Evolutionary conservation across 2,329 filamentous ascomycete genomes (phyloP).

Genomic region (Trichoderma atrobrunneum): DNA sequence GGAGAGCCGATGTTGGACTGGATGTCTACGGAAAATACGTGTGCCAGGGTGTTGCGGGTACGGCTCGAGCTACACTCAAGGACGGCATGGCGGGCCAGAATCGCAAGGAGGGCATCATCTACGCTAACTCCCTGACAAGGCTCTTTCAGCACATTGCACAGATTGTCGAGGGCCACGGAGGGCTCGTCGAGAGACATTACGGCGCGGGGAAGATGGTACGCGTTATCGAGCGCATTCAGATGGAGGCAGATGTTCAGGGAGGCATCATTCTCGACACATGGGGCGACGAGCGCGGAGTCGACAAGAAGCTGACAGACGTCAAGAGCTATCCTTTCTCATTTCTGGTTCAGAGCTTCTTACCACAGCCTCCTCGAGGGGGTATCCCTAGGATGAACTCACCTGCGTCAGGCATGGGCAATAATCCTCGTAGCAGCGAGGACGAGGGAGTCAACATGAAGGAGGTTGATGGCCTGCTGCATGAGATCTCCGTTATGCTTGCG

Average conservation of each 20-base stretch:
- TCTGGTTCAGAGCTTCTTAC: conserved; percentile 87
- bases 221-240: conserved; percentile 88
- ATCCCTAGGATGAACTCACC: conserved; percentile 75
- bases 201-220: conserved; percentile 88
- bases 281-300: conserved; percentile 82
- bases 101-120: conserved; percentile 78
- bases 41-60: conserved; percentile 85
- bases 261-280: conserved; percentile 95
- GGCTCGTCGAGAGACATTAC: conserved; percentile 90
- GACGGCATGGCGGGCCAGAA: conserved; percentile 51
- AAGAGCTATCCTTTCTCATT: conserved; percentile 99
- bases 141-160: conserved; percentile 97
- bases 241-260: conserved; percentile 93
- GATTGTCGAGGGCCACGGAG: conserved; percentile 89
- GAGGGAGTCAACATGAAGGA: conserved; percentile 97
- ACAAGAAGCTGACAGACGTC: conserved; percentile 86
- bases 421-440: conserved; percentile 70
- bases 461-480: conserved; percentile 80
- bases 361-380: conserved; percentile 61
- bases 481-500: conserved; percentile 88
- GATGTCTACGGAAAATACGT: conserved; percentile 97
- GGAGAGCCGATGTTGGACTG: conserved; percentile 79
- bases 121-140: conserved; percentile 83
- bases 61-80: conserved; percentile 77
- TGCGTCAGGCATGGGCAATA: conserved; percentile 55